Evolutionary conservation across 2,329 filamentous ascomycete species (phyloP).

Genomic region (Zymoseptoria brevis): DNA sequence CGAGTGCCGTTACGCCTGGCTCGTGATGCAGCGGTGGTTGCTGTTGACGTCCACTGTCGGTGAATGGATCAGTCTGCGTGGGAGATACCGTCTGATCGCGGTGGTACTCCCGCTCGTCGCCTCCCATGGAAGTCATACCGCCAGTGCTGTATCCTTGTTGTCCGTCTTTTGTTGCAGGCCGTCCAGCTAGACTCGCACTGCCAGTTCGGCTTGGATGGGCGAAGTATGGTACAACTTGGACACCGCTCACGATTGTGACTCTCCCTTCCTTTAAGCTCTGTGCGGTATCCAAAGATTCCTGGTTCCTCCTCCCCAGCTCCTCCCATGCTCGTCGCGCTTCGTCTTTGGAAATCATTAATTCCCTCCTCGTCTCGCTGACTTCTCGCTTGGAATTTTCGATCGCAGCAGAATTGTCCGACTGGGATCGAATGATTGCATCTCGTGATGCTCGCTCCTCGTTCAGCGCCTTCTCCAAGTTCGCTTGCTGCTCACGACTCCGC

Average conservation of each 20-base stretch:
- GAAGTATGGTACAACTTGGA: slow-evolving; percentile 73
- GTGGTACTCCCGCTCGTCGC: slow-evolving; percentile 40
- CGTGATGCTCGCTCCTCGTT: slow-evolving; percentile 53
- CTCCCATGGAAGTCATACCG: slow-evolving; percentile 23
- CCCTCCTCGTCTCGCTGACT: slow-evolving; percentile 83
- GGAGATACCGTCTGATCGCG: slow-evolving; percentile 45
- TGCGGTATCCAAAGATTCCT: slow-evolving; percentile 83
- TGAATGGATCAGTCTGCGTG: slow-evolving; percentile 56
- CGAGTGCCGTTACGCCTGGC: slow-evolving; percentile 23
- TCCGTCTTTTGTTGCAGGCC: slow-evolving; percentile 30
- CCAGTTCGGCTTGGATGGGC: slow-evolving; percentile 27
- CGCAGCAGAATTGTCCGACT: slow-evolving; percentile 21
- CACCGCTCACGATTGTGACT: slow-evolving; percentile 81
- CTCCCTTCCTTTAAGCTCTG: slow-evolving; percentile 78
- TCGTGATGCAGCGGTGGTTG: slow-evolving; percentile 31
- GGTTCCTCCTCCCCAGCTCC: slow-evolving; percentile 84
- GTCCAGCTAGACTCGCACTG: slow-evolving; percentile 35
- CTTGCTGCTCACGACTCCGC: slow-evolving; percentile 71
- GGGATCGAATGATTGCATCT: slow-evolving; percentile 10
- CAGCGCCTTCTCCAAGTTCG: slow-evolving; percentile 68
- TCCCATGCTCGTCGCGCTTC: slow-evolving; percentile 96
- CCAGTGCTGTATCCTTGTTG: slow-evolving; percentile 24
- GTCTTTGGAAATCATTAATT: slow-evolving; percentile 89
- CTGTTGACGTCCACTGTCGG: slow-evolving; percentile 38
- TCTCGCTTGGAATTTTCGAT: slow-evolving; percentile 25